phyloP scores from a whole-genome alignment of 1,284 basidiomycete species.

The Leccinum holopus region DNA sequence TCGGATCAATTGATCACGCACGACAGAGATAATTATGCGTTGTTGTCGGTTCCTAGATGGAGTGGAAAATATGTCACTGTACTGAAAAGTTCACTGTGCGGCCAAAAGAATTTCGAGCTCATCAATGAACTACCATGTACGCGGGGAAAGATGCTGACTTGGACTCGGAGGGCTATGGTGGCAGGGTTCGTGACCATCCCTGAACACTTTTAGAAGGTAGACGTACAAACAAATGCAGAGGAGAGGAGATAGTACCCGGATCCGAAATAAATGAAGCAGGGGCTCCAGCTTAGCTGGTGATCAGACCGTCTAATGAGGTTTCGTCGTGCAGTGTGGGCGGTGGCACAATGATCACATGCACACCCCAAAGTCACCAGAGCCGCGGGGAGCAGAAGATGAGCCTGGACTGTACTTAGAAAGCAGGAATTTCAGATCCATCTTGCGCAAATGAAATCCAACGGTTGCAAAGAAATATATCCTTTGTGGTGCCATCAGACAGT shows the following conservation, averaged over 20 bases:
- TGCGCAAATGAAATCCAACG: constrained; percentile 14
- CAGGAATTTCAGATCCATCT: constrained; percentile 12
- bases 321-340: background rate
- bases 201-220: constrained; percentile 9
- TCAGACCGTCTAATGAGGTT: constrained; percentile 3
- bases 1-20: constrained; percentile 20
- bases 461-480: constrained; percentile 9
- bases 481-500: background rate
- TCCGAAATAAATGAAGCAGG: constrained; percentile 10
- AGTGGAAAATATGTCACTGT: background rate
- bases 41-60: constrained; percentile 9
- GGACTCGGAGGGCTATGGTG: constrained; percentile 2
- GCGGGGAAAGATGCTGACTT: constrained; percentile 2
- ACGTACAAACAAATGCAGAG: constrained; percentile 3
- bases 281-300: background rate
- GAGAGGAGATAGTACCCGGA: constrained; percentile 6
- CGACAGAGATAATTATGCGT: background rate
- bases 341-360: background rate
- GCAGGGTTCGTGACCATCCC: background rate
- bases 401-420: constrained; percentile 6
- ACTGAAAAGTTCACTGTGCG: background rate
- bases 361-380: constrained; percentile 3
- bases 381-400: constrained; percentile 14
- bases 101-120: background rate
- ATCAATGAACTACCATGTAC: background rate